phyloP scores from a whole-genome alignment of 345 rosid species.

The Ceriops tagal region DNA sequence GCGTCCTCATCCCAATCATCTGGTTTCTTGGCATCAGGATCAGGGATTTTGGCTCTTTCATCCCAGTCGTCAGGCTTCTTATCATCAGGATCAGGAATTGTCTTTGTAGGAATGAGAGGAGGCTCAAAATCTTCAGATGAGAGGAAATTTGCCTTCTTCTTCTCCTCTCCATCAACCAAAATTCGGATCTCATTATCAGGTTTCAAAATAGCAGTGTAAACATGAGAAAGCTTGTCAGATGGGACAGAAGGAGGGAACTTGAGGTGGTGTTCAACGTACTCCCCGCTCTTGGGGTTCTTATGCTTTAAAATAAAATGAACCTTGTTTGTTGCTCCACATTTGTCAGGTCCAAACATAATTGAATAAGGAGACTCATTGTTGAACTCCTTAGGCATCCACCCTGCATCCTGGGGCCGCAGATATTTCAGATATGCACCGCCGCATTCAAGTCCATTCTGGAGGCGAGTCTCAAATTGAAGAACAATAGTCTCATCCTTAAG shows the following conservation, averaged over 20 bases:
- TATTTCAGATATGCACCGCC: constrained; percentile 87
- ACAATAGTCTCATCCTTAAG: constrained; percentile 68
- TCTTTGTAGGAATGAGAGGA: constrained; percentile 67
- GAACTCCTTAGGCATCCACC: constrained; percentile 62
- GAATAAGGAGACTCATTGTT: constrained; percentile 75
- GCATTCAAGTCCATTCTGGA: constrained; percentile 81
- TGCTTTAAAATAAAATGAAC: constrained; percentile 86
- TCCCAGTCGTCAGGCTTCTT: constrained; percentile 91
- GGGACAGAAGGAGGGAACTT: constrained; percentile 80
- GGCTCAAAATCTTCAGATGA: constrained; percentile 78
- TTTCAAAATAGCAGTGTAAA: constrained; percentile 74
- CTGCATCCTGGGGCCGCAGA: constrained; percentile 72
- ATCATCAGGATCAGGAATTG: constrained; percentile 88
- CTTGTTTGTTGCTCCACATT: constrained; percentile 82
- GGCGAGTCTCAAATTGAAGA: constrained; percentile 72
- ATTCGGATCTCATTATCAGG: constrained; percentile 63
- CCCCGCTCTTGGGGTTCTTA: constrained; percentile 86
- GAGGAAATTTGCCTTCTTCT: constrained; percentile 68
- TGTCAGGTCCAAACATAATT: constrained; percentile 92
- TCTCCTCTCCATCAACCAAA: constrained; percentile 76
- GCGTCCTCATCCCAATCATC: constrained; percentile 96
- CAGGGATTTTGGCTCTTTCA: constrained; percentile 76
- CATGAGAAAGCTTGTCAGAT: constrained; percentile 73
- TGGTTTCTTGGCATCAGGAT: constrained; percentile 66
- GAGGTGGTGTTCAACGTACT: constrained; percentile 73